phyloP scores from a whole-genome alignment of 139 green algal genomes.

The Marvania coccoides region DNA sequence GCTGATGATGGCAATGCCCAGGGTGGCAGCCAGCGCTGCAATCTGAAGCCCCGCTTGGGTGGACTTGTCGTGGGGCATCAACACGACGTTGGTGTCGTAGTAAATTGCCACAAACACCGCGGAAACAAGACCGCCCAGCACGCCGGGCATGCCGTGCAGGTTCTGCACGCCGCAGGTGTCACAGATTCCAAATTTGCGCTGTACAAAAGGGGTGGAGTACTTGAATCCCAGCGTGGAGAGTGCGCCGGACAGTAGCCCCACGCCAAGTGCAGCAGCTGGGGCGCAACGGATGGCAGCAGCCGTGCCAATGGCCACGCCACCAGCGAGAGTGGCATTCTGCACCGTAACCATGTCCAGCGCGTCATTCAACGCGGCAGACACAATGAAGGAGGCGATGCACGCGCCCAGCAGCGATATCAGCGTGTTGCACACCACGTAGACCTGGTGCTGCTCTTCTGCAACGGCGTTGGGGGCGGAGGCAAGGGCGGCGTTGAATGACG shows the following conservation, averaged over 20 bases:
- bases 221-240: conserved; percentile 38
- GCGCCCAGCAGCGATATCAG: conserved; percentile 26
- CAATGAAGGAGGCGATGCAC: conserved; percentile 36
- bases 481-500: conserved; percentile 52
- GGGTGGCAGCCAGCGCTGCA: conserved; percentile 4
- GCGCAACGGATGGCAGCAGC: conserved; percentile 31
- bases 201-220: conserved; percentile 32
- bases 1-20: conserved; percentile 19
- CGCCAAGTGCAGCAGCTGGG: conserved; percentile 29
- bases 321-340: conserved; percentile 51
- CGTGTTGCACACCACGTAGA: conserved; percentile 52
- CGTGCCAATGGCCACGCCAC: conserved; percentile 57
- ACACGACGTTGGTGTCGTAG: not conserved
- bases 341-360: conserved; percentile 43
- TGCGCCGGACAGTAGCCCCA: conserved; percentile 39
- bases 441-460: conserved; percentile 20
- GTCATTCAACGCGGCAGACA: conserved; percentile 16
- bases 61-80: conserved; percentile 12
- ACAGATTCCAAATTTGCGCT: conserved; percentile 35
- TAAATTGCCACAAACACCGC: conserved; percentile 2
- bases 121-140: conserved; percentile 31
- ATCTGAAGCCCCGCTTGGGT: conserved; percentile 16
- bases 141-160: conserved; percentile 48
- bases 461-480: conserved; percentile 18
- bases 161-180: conserved; percentile 69